phyloP scores from a whole-genome alignment of 495 filamentous ascomycete genomes.

The Hypoxylon subgilvum region DNA sequence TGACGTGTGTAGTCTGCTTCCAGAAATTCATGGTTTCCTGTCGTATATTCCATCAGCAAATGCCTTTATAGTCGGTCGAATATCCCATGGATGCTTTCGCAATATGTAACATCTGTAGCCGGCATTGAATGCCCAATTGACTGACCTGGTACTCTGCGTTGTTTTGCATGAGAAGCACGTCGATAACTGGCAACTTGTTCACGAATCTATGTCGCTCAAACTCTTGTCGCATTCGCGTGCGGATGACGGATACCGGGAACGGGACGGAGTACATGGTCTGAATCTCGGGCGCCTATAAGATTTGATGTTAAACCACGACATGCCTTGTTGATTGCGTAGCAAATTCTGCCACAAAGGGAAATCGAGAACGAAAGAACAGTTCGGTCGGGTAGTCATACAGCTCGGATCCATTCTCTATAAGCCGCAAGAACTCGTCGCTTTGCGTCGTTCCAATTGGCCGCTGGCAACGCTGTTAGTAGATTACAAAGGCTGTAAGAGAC shows the following conservation, averaged over 20 bases:
- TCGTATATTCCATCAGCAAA: slow-evolving; percentile 10
- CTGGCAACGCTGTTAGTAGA: slow-evolving; percentile 54
- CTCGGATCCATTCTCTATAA: slow-evolving; percentile 92
- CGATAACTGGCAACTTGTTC: slow-evolving; percentile 82
- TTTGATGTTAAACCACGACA: slow-evolving; percentile 1
- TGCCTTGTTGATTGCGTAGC: too few relatives aligned
- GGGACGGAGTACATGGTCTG: slow-evolving; percentile 94
- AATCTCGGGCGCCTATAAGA: slow-evolving; percentile 83
- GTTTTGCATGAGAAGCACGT: slow-evolving; percentile 85
- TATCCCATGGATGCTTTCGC: background rate
- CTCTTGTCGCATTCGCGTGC: slow-evolving; percentile 94
- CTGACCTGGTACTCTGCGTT: slow-evolving; percentile 85
- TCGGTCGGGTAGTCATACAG: slow-evolving; percentile 65
- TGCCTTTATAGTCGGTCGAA: background rate
- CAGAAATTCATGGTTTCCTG: slow-evolving; percentile 99
- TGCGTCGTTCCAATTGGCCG: slow-evolving; percentile 85
- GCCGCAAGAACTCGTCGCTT: slow-evolving; percentile 78
- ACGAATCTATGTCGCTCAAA: slow-evolving; percentile 96
- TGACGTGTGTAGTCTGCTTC: slow-evolving; percentile 94
- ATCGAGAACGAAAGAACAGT: background rate
- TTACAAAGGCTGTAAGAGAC: background rate
- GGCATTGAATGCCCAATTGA: slow-evolving; percentile 10
- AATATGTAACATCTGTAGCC: background rate
- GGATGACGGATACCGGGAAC: slow-evolving; percentile 83
- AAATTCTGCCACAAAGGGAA: background rate